Conservation (phyloP, 768 basidiomycete genomes). For the Russula sp. region DNA sequence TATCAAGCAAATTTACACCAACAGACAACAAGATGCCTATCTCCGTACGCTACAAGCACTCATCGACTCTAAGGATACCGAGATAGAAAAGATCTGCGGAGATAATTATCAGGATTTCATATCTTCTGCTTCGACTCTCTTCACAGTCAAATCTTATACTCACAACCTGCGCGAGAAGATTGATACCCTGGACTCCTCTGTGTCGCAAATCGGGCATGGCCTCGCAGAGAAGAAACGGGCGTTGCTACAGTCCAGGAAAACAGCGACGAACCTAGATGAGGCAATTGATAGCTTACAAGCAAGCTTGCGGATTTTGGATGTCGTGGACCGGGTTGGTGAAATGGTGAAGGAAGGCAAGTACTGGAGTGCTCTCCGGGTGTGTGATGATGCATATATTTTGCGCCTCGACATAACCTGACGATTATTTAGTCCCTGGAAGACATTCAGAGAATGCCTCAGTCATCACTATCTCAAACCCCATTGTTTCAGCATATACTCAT, state of each 20-base stretch:
- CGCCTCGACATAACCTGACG: constrained; percentile 23
- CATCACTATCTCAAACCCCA: constrained; percentile 85
- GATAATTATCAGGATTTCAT: constrained; percentile 99
- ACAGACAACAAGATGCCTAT: constrained; percentile 83
- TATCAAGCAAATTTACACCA: constrained; percentile 88
- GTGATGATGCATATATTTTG: constrained; percentile 32
- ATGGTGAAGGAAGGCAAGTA: constrained; percentile 93
- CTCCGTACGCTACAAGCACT: constrained; percentile 80
- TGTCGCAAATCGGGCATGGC: constrained; percentile 80
- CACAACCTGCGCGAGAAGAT: constrained; percentile 91
- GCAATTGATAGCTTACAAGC: constrained; percentile 94
- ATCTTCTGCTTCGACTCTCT: constrained; percentile 91
- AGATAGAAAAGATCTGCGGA: constrained; percentile 93
- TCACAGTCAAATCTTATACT: constrained; percentile 94
- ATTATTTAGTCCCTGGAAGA: constrained; percentile 83
- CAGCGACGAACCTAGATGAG: constrained; percentile 91
- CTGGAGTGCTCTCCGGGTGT: constrained; percentile 92
- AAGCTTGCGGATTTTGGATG: constrained; percentile 86
- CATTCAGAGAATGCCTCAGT: constrained; percentile 84
- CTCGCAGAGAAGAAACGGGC: constrained; percentile 92
- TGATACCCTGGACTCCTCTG: constrained; percentile 78
- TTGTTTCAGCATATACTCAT: constrained; percentile 89
- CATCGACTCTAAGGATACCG: constrained; percentile 89
- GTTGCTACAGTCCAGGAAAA: constrained; percentile 84
- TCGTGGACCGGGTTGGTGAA: constrained; percentile 85